Conservation (phyloP, 371 early-diverging fungal species). For the Haplosporangium sp. region DNA sequence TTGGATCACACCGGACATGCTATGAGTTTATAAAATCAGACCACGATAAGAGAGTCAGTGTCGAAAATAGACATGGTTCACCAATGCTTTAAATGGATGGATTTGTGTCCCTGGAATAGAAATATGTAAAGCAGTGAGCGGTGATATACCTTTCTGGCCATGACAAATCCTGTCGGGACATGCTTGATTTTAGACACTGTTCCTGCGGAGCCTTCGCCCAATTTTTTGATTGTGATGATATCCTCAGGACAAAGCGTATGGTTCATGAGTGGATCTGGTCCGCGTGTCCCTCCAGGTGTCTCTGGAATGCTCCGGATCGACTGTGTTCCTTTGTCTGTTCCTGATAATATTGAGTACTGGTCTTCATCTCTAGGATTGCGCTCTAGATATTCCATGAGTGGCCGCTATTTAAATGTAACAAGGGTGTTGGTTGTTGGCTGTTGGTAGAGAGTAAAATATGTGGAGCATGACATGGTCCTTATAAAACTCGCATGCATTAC, state of each 20-base stretch:
- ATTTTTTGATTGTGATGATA: conserved; percentile 47
- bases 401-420: conserved; percentile 12
- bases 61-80: background rate
- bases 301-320: conserved; percentile 52
- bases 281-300: conserved; percentile 52
- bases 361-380: conserved; percentile 44
- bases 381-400: conserved; percentile 42
- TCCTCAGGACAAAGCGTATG: conserved; percentile 52
- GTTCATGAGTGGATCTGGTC: conserved; percentile 51
- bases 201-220: conserved; percentile 96
- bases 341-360: conserved; percentile 28
- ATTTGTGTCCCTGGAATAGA: background rate
- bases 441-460: background rate
- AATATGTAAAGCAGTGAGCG: background rate
- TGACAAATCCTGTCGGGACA: conserved; percentile 79
- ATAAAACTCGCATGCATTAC: conserved; percentile 26
- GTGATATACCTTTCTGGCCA: conserved; percentile 90
- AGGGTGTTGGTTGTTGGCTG: background rate
- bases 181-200: conserved; percentile 91
- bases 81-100: background rate
- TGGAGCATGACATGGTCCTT: background rate
- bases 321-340: conserved; percentile 18
- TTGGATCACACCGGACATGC: conserved; percentile 76
- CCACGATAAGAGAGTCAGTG: background rate
- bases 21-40: conserved; percentile 21